A percentile compares a stretch with the other conserved stretches of the same genome.
phyloP scores from a whole-genome alignment of 192 early-diverging fungal species.

The Podila epigama region DNA sequence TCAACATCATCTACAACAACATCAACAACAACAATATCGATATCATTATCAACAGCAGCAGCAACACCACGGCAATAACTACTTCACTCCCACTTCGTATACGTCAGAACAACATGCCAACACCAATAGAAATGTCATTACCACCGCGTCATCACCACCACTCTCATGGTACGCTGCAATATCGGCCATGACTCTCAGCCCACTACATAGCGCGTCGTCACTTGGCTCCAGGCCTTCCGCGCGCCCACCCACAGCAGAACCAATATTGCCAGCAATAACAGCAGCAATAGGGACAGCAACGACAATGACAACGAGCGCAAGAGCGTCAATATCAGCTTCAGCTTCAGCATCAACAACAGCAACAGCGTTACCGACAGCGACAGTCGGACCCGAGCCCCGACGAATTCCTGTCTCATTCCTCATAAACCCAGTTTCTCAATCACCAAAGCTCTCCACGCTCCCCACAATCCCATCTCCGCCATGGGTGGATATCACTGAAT shows the following conservation, averaged over 20 bases:
- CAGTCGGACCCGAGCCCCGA: background rate
- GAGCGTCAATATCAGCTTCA: background rate
- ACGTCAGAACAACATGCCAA: no score
- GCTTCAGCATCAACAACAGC: background rate
- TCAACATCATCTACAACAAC: background rate
- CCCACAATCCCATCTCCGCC: background rate
- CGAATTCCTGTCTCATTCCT: slow-evolving; percentile 26
- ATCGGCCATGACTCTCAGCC: background rate
- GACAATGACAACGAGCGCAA: background rate
- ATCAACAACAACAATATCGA: no score
- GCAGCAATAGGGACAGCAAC: background rate
- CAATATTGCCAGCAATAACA: background rate
- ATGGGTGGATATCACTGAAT: background rate
- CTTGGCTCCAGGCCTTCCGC: no score
- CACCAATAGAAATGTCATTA: no score
- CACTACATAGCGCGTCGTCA: no score
- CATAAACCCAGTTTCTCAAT: slow-evolving; percentile 15
- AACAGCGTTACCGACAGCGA: background rate
- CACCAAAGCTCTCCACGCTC: slow-evolving; percentile 3
- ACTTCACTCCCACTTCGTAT: no score
- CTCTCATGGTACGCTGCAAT: background rate
- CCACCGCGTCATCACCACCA: background rate
- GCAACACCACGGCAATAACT: no score
- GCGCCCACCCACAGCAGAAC: background rate
- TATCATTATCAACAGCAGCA: no score